Evolutionary conservation across 495 filamentous ascomycete species (phyloP), one percentile per base, ranked within the genome.

Genomic region (Glonium stellatum): DNA sequence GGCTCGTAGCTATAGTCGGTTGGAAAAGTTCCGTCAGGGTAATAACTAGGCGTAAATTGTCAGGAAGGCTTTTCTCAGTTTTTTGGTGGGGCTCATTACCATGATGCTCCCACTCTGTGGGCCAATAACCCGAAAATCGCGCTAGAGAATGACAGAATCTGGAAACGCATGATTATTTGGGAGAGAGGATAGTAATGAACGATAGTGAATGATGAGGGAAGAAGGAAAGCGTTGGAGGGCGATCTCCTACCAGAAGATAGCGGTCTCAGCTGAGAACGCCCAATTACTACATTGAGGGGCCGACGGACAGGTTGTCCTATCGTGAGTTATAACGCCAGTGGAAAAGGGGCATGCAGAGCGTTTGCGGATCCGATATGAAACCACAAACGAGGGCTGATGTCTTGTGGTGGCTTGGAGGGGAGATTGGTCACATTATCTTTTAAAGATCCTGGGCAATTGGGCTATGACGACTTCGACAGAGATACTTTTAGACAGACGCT

Each of bases 101-200:
- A 65, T 22, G 49, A 58, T 13, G 54, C 63, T 41, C 39, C 25
- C 0, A 55, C 58, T n/a, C 48, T 52, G 54, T 47, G 25, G 22
- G 55, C 22, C 6, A 58, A 47, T 34, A 15, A 12, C 34, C 47
- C 27, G 11, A 61, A n/a, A 18, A 65, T 50, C 5, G 58, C 58
- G 55, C 58, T 54, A 61, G 55, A 65, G 58, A 65, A 41, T 10
- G 63, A 55, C 58, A 58, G 36, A 54, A 58, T 47, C 61, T 58
- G 54, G 49, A 19, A 55, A 41, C 49, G 58, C 63, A 65, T 58
- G 21, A 27, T 23, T 35, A 21, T 15, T 19, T 31, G 27, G 6
- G 15, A 8, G 15, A 8, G 10, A 15, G 19, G 5, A 42, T 31
- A 48, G n/a, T n/a, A 65, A 61, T n/a, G 58, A 65, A 41, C n/a